Evolutionary conservation across 2,329 filamentous ascomycete genomes (phyloP).

Genomic region (Pseudogymnoascus sp.): DNA sequence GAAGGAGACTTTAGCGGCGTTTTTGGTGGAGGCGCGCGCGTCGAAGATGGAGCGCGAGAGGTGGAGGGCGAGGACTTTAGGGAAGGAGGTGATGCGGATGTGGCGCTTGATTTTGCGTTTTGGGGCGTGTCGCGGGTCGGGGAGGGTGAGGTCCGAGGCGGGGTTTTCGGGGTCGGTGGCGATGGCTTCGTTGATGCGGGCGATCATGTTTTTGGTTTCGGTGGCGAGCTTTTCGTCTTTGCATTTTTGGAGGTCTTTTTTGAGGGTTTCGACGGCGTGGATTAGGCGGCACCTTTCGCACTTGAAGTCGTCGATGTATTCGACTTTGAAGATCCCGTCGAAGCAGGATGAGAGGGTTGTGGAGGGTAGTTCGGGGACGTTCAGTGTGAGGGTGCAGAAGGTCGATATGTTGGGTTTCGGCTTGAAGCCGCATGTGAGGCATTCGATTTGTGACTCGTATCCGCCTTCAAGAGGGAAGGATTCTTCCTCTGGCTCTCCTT

Average conservation of each 20-base stretch:
- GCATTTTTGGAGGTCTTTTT: conserved; percentile 46
- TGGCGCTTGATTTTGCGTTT: conserved; percentile 79
- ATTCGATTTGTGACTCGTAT: conserved; percentile 92
- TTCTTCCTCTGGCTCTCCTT: conserved; percentile 42
- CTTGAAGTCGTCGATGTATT: conserved; percentile 94
- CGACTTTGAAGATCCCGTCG: conserved; percentile 87
- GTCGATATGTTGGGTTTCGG: conserved; percentile 74
- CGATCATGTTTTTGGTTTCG: conserved; percentile 42
- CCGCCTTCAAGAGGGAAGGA: conserved; percentile 88
- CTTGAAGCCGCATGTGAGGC: conserved; percentile 79
- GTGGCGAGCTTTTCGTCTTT: conserved; percentile 39
- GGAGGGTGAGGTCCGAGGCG: conserved; percentile 63
- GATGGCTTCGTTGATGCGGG: conserved; percentile 63
- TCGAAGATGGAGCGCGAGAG: conserved; percentile 91
- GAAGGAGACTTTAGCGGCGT: conserved; percentile 87
- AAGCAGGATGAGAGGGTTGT: conserved; percentile 83
- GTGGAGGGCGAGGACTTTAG: conserved; percentile 84
- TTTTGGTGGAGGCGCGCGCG: conserved; percentile 72
- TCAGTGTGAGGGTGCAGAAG: conserved; percentile 86
- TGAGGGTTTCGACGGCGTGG: conserved; percentile 61
- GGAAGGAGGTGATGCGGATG: conserved; percentile 78
- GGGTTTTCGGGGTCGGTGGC: conserved; percentile 72
- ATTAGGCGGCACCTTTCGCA: conserved; percentile 88
- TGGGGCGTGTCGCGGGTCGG: conserved; percentile 64
- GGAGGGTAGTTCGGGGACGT: conserved; percentile 74